Percentiles rank a stretch among this genome's conserved stretches.
phyloP scores from a whole-genome alignment of 768 basidiomycete genomes.

The Russula griseocarnosa region DNA sequence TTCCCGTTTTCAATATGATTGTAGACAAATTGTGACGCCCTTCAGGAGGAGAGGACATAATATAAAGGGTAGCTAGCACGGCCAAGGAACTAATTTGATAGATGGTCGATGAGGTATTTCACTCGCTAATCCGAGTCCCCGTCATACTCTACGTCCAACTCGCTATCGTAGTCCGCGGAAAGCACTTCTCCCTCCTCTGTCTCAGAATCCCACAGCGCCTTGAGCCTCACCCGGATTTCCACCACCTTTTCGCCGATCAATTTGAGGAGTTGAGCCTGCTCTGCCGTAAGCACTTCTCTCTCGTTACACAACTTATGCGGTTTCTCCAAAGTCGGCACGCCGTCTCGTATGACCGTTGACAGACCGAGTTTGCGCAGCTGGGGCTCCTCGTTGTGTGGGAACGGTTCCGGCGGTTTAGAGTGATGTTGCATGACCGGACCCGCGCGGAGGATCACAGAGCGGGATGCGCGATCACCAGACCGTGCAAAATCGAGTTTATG shows the following conservation, averaged over 20 bases:
- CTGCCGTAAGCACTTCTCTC: conserved; percentile 72
- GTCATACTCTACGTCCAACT: conserved; percentile 36
- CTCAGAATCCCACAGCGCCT: conserved; percentile 66
- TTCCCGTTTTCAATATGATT: conserved; percentile 47
- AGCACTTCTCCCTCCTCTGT: too few species aligned
- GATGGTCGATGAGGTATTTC: conserved; percentile 17
- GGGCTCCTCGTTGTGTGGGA: conserved; percentile 97
- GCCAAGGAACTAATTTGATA: too few species aligned
- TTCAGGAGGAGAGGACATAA: conserved; percentile 27
- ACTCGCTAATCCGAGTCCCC: conserved; percentile 60
- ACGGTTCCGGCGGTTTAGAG: conserved; percentile 79
- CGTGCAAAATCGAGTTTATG: conserved; percentile 88
- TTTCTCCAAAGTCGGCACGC: conserved; percentile 76
- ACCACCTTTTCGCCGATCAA: conserved; percentile 89
- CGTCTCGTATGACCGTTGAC: conserved; percentile 75
- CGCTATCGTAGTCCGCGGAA: too few species aligned
- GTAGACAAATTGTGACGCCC: conserved; percentile 27
- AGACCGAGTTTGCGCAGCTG: conserved; percentile 91
- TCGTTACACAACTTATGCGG: conserved; percentile 83
- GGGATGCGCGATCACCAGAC: conserved; percentile 72
- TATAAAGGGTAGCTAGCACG: too few species aligned
- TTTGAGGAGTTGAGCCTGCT: conserved; percentile 92
- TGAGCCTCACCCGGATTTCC: conserved; percentile 67
- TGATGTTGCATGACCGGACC: conserved; percentile 82
- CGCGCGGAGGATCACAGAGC: conserved; percentile 69